Conservation (phyloP, 202 grass and related monocot species). For the Zoysia matrella region DNA sequence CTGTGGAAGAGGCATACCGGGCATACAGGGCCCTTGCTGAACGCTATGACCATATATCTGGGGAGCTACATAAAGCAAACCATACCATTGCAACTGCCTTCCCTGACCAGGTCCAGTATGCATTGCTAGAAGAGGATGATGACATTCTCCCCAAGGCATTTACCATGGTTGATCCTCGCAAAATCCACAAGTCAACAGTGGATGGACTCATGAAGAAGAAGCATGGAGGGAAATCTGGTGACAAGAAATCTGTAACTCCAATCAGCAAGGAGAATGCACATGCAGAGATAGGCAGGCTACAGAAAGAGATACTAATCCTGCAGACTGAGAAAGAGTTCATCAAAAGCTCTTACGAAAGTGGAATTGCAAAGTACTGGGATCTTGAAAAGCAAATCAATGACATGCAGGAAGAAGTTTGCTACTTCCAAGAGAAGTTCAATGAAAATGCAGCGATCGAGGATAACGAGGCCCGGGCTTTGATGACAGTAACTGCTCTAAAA, state of each 20-base stretch:
- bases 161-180: slow-evolving; percentile 65
- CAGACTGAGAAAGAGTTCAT: slow-evolving; percentile 95
- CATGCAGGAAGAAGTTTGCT: slow-evolving; percentile 75
- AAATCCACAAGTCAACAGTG: slow-evolving; percentile 75
- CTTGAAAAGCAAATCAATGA: slow-evolving; percentile 88
- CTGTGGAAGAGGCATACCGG: slow-evolving; percentile 82
- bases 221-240: slow-evolving; percentile 35
- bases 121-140: slow-evolving; percentile 80
- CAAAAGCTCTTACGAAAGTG: slow-evolving; percentile 89
- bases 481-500: slow-evolving; percentile 81
- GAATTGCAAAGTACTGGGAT: slow-evolving; percentile 86
- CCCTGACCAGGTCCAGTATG: slow-evolving; percentile 92
- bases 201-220: slow-evolving; percentile 79
- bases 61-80: slow-evolving; percentile 94
- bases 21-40: slow-evolving; percentile 86
- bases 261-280: slow-evolving; percentile 67
- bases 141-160: slow-evolving; percentile 83
- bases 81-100: slow-evolving; percentile 92
- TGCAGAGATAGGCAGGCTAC: slow-evolving; percentile 66
- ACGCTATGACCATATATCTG: slow-evolving; percentile 90
- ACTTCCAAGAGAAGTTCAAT: slow-evolving; percentile 72
- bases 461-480: slow-evolving; percentile 74
- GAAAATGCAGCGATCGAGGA: slow-evolving; percentile 73
- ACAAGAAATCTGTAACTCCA: slow-evolving; percentile 6
- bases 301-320: slow-evolving; percentile 78